Conservation (phyloP, 192 early-diverging fungal species). For the Paraglomus brasilianum region DNA sequence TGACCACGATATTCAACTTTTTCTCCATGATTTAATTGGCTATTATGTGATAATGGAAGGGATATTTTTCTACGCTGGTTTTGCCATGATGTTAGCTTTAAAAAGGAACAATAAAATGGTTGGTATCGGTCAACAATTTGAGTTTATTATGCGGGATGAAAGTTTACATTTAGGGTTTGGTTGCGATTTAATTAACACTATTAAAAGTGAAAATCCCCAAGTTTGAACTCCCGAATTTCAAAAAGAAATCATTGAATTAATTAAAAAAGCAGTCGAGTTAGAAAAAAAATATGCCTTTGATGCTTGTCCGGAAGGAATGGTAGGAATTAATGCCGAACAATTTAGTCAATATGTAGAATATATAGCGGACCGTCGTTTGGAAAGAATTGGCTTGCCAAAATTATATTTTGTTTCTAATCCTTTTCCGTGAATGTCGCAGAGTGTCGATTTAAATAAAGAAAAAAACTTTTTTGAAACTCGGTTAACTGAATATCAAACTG, state of each 20-base stretch:
- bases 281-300: conserved; percentile 21
- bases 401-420: background rate
- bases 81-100: conserved; percentile 21
- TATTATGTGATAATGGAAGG: conserved; percentile 22
- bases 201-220: conserved; percentile 14
- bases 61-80: conserved; percentile 19
- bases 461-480: conserved; percentile 18
- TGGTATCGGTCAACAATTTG: conserved; percentile 21
- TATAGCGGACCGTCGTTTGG: conserved; percentile 7
- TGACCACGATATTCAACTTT: conserved; percentile 14
- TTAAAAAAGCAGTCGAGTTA: conserved; percentile 15
- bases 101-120: conserved; percentile 15
- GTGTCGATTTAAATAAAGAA: conserved; percentile 21
- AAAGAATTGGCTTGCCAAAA: conserved; percentile 22
- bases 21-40: conserved; percentile 14
- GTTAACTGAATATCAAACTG: conserved; percentile 16
- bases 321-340: conserved; percentile 17
- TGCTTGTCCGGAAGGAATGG: conserved; percentile 13
- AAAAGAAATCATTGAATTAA: conserved; percentile 17
- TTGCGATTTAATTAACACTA: conserved; percentile 15
- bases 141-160: conserved; percentile 19
- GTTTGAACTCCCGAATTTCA: conserved; percentile 17
- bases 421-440: conserved; percentile 16
- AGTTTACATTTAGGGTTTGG: conserved; percentile 18
- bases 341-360: conserved; percentile 14